These are phyloP conservation scores for Colletotrichum caudatum DNA, from an alignment of 2,329 filamentous ascomycete species.

Conservation along the genomic window DNA sequence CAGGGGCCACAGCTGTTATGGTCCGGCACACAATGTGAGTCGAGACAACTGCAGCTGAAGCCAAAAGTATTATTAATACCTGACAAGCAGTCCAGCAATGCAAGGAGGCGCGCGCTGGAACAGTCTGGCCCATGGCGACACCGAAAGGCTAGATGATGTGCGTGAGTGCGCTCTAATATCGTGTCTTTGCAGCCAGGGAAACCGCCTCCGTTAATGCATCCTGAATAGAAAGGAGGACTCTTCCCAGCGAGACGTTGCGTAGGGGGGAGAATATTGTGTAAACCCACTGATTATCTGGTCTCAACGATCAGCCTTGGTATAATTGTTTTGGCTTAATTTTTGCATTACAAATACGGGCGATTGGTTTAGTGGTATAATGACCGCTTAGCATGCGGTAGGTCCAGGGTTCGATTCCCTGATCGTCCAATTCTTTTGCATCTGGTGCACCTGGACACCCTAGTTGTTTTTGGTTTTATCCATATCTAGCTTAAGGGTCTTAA, in stretches of 20 bases:
- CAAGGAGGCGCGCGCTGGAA: not conserved
- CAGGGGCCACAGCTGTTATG: not conserved
- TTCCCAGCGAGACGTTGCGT: not conserved
- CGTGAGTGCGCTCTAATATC: accelerated
- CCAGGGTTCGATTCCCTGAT: conserved; percentile 25
- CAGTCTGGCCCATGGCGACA: not conserved
- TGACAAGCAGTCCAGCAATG: not conserved
- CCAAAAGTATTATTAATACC: not conserved
- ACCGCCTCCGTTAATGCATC: no score
- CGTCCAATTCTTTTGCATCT: not conserved
- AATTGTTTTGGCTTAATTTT: no score
- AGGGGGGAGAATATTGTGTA: not conserved
- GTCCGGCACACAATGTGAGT: not conserved
- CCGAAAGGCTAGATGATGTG: not conserved
- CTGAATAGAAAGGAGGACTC: not conserved
- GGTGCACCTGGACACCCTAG: accelerated
- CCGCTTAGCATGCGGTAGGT: conserved; percentile 30
- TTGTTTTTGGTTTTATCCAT: not conserved
- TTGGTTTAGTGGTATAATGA: conserved; percentile 29
- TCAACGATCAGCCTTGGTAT: no score
- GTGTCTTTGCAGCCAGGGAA: not conserved
- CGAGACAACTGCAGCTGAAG: not conserved
- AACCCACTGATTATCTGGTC: not conserved
- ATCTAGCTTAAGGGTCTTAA: not conserved
- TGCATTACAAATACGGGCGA: not conserved